Evolutionary conservation across 257 asterid genomes (phyloP).

Genomic region (Solanum paucissectum): DNA sequence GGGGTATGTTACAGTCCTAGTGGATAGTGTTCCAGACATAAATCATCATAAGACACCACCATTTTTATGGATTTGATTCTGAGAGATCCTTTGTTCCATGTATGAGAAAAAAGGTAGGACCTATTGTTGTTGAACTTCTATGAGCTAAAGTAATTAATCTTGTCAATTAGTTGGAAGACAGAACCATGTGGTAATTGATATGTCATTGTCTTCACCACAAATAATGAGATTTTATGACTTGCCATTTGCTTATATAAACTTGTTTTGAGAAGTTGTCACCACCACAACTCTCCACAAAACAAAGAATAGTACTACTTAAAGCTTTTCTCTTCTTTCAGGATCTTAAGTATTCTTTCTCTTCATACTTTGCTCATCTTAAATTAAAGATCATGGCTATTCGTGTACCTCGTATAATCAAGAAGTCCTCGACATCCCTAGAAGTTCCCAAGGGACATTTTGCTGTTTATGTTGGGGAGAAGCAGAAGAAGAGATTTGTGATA

Average conservation of each 20-base stretch:
- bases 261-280: neutral
- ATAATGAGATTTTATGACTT: neutral
- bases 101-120: neutral
- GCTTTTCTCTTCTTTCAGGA: neutral
- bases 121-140: neutral
- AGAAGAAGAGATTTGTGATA: constrained; percentile 32
- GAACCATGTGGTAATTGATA: neutral
- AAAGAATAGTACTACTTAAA: neutral
- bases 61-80: neutral
- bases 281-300: neutral
- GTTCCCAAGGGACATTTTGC: constrained; percentile 52
- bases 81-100: neutral
- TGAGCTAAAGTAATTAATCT: neutral
- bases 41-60: neutral
- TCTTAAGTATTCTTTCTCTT: neutral
- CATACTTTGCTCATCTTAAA: neutral
- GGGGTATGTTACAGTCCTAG: neutral
- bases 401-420: neutral
- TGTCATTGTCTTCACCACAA: neutral
- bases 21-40: neutral
- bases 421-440: neutral
- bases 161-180: neutral
- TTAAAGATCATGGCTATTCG: neutral
- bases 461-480: constrained; percentile 36
- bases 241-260: neutral